A percentile compares a stretch with the other conserved stretches of the same genome.
Evolutionary conservation across 768 basidiomycete species (phyloP).

Genomic region (Dioszegia hungarica): DNA sequence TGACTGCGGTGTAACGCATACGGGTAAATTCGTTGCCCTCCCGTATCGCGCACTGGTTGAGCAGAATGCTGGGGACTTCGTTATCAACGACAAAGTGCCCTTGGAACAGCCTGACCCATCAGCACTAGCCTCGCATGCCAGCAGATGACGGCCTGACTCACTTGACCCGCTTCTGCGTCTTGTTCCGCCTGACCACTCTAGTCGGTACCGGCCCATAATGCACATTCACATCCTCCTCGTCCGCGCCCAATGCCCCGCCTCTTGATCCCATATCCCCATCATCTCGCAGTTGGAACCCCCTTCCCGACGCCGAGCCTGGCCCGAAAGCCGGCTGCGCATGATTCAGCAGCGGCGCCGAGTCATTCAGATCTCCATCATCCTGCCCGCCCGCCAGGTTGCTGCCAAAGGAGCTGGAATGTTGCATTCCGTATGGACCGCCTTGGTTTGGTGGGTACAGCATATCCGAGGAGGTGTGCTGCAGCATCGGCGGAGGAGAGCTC

Average conservation of each 20-base stretch:
- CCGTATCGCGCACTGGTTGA: constrained; percentile 71
- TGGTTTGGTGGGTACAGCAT: background rate
- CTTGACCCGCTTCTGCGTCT: constrained; percentile 82
- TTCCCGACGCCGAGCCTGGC: constrained; percentile 17
- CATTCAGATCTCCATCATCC: constrained; percentile 35
- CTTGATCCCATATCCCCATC: constrained; percentile 30
- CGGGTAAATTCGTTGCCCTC: constrained; percentile 80
- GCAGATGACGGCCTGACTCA: constrained; percentile 58
- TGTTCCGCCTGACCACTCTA: constrained; percentile 72
- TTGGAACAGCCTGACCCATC: constrained; percentile 65
- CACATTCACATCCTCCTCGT: constrained; percentile 44
- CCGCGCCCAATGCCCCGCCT: constrained; percentile 5
- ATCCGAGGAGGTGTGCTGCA: constrained; percentile 22
- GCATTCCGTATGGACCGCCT: background rate
- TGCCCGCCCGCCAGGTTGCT: background rate
- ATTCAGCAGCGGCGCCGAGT: constrained; percentile 35
- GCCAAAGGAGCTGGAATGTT: constrained; percentile 6
- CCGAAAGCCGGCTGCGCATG: constrained; percentile 27
- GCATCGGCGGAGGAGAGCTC: constrained; percentile 28
- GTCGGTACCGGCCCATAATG: constrained; percentile 85
- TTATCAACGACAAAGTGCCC: constrained; percentile 84
- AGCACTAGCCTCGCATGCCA: background rate
- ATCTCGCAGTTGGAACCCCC: constrained; percentile 30
- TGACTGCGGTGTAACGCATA: constrained; percentile 95
- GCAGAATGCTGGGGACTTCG: constrained; percentile 74